These are phyloP conservation scores for Paramecium primaurelia DNA, from an alignment of 73 alveolate genomes.

Conservation along the genomic window DNA sequence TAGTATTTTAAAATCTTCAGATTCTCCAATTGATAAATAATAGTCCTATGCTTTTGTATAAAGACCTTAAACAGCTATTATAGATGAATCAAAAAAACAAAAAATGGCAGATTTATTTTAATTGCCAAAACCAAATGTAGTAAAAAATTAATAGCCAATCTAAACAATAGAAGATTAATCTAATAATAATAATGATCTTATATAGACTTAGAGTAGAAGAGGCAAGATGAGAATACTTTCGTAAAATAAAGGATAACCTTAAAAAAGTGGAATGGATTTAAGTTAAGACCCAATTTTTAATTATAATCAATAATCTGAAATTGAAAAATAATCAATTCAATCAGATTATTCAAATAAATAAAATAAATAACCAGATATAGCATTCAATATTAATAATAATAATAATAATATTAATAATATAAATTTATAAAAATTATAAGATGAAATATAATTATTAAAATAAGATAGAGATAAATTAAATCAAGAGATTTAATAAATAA, in stretches of 20 bases:
- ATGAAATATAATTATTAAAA: not conserved
- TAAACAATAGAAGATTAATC: not conserved
- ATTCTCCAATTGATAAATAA: not conserved
- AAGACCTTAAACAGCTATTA: not conserved
- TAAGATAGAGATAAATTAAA: not conserved
- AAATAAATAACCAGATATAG: not conserved
- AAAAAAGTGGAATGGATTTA: not conserved
- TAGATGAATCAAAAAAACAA: not conserved
- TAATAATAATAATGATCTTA: not conserved
- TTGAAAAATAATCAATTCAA: not conserved
- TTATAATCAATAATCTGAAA: not conserved
- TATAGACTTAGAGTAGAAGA: not conserved
- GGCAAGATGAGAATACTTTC: not conserved
- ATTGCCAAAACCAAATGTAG: not conserved
- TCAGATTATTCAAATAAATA: constrained; percentile 20
- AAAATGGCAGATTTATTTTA: constrained; percentile 31
- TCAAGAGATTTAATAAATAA: not conserved
- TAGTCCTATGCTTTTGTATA: not conserved
- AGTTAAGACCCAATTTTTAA: not conserved
- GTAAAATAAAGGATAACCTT: not conserved
- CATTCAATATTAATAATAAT: not conserved
- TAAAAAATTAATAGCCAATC: not conserved
- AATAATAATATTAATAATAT: not conserved
- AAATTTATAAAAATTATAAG: not conserved
- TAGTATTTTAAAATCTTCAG: not conserved